phyloP scores from a whole-genome alignment of 2,329 filamentous ascomycete genomes.

The Sporothrix dimorphospora region DNA sequence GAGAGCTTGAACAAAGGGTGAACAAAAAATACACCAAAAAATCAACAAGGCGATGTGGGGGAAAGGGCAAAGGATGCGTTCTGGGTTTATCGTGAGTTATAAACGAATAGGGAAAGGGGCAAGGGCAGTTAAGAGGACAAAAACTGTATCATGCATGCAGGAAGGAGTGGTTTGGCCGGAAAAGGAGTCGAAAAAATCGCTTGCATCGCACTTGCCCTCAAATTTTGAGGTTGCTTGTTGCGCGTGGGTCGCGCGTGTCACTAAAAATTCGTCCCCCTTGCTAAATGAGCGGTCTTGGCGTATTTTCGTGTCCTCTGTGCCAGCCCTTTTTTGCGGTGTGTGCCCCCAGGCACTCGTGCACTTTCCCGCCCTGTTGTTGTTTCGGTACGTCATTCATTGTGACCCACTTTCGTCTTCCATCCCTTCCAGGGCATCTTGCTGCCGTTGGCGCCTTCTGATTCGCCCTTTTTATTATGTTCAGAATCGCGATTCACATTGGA shows the following conservation, averaged over 20 bases:
- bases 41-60: conserved; percentile 3
- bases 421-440: not conserved
- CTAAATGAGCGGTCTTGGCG: conserved; percentile 25
- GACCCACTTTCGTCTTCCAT: conserved; percentile 16
- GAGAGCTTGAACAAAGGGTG: not conserved
- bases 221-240: not conserved
- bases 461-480: not conserved
- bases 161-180: not conserved
- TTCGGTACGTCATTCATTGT: conserved; percentile 25
- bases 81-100: conserved; percentile 3
- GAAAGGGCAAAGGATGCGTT: not conserved
- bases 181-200: conserved; percentile 12
- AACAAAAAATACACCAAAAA: not conserved
- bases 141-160: conserved; percentile 1
- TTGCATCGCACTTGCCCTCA: conserved; percentile 10
- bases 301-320: conserved; percentile 12
- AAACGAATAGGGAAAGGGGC: conserved; percentile 8
- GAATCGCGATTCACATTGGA: not conserved
- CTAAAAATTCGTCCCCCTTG: not conserved
- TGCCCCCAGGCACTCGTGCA: not conserved
- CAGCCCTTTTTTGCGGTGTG: not conserved
- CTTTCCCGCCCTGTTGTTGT: not conserved
- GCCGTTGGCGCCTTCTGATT: not conserved
- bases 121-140: not conserved
- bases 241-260: conserved; percentile 22